phyloP scores from a whole-genome alignment of 164 flowering plant genomes.

The Nymphaea thermarum region DNA sequence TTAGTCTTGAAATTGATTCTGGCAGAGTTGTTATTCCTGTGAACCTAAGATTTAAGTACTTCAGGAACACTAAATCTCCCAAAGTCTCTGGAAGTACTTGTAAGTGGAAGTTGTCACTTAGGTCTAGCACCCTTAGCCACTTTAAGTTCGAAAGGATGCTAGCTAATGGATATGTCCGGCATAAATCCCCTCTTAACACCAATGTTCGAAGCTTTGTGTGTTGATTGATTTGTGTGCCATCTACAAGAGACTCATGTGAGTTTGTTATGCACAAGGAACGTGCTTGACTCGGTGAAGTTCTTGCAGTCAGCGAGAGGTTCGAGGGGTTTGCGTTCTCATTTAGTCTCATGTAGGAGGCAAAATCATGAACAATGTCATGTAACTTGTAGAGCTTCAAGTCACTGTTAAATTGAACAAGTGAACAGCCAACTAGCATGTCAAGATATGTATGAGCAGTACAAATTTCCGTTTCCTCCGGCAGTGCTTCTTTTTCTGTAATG shows the following conservation, averaged over 20 bases:
- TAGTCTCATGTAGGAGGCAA: not conserved
- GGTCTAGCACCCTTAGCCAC: not conserved
- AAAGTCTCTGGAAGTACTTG: not conserved
- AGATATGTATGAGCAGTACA: not conserved
- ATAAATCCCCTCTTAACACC: not conserved
- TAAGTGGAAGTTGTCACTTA: not conserved
- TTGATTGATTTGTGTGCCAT: too few relatives aligned
- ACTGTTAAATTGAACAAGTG: not conserved
- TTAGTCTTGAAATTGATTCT: not conserved
- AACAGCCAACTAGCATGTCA: not conserved
- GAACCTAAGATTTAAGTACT: not conserved
- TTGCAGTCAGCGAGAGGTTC: too few relatives aligned
- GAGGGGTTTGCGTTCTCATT: not conserved
- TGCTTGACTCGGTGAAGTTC: too few relatives aligned
- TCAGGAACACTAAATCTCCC: not conserved
- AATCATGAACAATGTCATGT: not conserved
- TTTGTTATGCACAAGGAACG: too few relatives aligned
- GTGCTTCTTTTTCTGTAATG: too few relatives aligned
- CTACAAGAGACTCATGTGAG: too few relatives aligned
- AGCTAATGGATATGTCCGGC: not conserved
- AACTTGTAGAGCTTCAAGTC: not conserved
- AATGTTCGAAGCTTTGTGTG: not conserved
- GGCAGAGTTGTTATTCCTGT: not conserved
- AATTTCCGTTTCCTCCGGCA: not conserved
- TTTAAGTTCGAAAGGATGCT: not conserved